Percentiles rank a stretch among this genome's conserved stretches.
Conservation (phyloP, 2,329 filamentous ascomycete species). For the Alternaria tenuissima region DNA sequence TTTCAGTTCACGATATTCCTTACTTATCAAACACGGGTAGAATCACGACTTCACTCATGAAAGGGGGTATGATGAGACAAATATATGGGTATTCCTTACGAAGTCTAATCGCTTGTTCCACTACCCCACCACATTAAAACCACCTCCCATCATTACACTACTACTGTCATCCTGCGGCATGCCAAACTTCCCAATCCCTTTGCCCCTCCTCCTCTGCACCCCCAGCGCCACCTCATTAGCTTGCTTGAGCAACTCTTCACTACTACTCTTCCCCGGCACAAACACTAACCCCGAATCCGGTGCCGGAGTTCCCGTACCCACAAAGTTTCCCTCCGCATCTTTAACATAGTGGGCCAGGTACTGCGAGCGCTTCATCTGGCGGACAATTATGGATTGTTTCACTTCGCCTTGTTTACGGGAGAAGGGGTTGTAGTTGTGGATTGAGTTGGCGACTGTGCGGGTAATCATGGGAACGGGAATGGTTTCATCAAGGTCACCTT, state of each 20-base stretch:
- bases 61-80: not conserved
- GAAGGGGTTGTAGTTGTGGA: slow-evolving; percentile 27
- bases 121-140: not conserved
- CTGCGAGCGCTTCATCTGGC: slow-evolving; percentile 31
- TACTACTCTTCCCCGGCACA: slow-evolving; percentile 38
- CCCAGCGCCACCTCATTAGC: slow-evolving; percentile 37
- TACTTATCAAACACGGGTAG: not conserved
- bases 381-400: slow-evolving; percentile 7
- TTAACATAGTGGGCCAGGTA: slow-evolving; percentile 44
- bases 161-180: not conserved
- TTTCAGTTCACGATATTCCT: not conserved
- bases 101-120: not conserved
- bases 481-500: slow-evolving; percentile 20
- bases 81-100: not conserved
- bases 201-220: slow-evolving; percentile 21
- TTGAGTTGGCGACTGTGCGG: slow-evolving; percentile 11
- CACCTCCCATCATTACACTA: not conserved
- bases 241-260: slow-evolving; percentile 39
- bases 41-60: not conserved
- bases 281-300: slow-evolving; percentile 39
- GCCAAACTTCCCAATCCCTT: slow-evolving; percentile 20
- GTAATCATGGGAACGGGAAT: slow-evolving; percentile 24
- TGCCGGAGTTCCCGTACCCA: slow-evolving; percentile 34
- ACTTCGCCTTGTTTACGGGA: slow-evolving; percentile 15
- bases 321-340: slow-evolving; percentile 37